Evolutionary conservation across 1,284 basidiomycete species (phyloP), one percentile per base, ranked within the genome.

Genomic region (Tylopilus sp.): DNA sequence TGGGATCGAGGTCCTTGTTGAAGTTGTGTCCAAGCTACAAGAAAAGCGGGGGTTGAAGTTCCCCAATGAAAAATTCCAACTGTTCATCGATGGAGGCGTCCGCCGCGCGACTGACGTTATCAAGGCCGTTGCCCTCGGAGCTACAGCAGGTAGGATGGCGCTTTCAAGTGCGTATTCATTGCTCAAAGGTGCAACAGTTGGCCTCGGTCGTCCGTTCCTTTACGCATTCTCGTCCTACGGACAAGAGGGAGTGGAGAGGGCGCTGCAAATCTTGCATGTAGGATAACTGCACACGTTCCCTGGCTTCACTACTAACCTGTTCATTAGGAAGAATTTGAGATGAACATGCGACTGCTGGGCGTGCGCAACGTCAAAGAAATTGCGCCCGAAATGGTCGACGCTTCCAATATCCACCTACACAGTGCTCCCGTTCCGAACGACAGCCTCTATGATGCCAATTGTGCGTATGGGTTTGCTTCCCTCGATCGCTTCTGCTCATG

Each of bases 11-110:
- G 76, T 97, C 16, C 80, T 98, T 10, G 89, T 87, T 3, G 92
- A 95, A 64, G 93, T 97, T 18, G 86, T 92, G 13, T 68, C 72
- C 7, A 83, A 86, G 50, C 77, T 97, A 18, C 82, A 82, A 53
- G 75, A 79, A 59, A 78, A 81, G 41, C 79, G 90, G 26, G 81
- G 80, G 0, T 53, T 84, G 31, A 68, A 59, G 12, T 84, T 86
- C 64, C 86, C 86, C 9, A 68, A 72, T 23, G 59, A 63, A 12
- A 85, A 81, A 49, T 97, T 97, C 71, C 84, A 92, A 65, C 74
- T 97, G 44, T 94, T 92, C 62, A 81, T 97, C 7, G 95, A 97
- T 64, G 94, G 95, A 16, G 95, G 95, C 49, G 90, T 97, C 9
- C 78, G 95, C 45, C 76, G 94, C 37, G 92, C 92, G 0, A 92